Evolutionary conservation across 2,329 filamentous ascomycete species (phyloP).

Genomic region (Calonectria pseudoturangicola): DNA sequence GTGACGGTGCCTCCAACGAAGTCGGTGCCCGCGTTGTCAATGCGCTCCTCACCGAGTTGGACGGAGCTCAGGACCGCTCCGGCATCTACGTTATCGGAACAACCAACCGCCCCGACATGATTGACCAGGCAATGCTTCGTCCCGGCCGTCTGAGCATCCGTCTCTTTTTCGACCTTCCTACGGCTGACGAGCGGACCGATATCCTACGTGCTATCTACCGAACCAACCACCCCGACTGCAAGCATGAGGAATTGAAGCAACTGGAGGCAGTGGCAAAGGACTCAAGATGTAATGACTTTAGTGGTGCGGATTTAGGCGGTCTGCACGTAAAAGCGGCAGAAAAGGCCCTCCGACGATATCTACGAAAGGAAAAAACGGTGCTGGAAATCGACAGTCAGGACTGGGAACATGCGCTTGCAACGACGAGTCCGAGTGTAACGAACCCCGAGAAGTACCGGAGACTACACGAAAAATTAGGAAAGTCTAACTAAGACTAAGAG

Average conservation of each 20-base stretch:
- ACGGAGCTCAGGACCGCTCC: slow-evolving; percentile 85
- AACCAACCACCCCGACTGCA: slow-evolving; percentile 61
- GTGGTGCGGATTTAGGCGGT: slow-evolving; percentile 77
- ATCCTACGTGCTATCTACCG: slow-evolving; percentile 84
- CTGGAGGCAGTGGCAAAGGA: slow-evolving; percentile 81
- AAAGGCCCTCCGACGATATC: slow-evolving; percentile 66
- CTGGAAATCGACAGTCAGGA: slow-evolving; percentile 62
- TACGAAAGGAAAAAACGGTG: slow-evolving; percentile 54
- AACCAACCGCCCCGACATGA: slow-evolving; percentile 96
- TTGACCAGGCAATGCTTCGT: slow-evolving; percentile 94
- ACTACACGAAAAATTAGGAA: slow-evolving; percentile 50
- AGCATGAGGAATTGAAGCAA: slow-evolving; percentile 69
- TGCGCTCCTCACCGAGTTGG: slow-evolving; percentile 93
- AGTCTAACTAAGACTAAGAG: slow-evolving; percentile 29
- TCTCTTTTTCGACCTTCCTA: slow-evolving; percentile 93
- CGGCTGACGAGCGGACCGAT: slow-evolving; percentile 85
- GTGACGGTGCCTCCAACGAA: slow-evolving; percentile 87
- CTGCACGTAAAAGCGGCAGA: slow-evolving; percentile 69
- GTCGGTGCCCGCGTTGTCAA: slow-evolving; percentile 94
- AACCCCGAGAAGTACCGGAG: slow-evolving; percentile 66
- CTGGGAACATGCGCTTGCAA: slow-evolving; percentile 71
- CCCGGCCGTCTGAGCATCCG: slow-evolving; percentile 91
- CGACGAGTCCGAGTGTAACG: slow-evolving; percentile 70
- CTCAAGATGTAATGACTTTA: slow-evolving; percentile 83
- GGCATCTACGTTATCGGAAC: slow-evolving; percentile 97